Percentiles rank a stretch among this genome's conserved stretches.
These are phyloP conservation scores for Trichophyton verrucosum DNA, from an alignment of 2,329 filamentous ascomycete genomes.

Conservation along the genomic window DNA sequence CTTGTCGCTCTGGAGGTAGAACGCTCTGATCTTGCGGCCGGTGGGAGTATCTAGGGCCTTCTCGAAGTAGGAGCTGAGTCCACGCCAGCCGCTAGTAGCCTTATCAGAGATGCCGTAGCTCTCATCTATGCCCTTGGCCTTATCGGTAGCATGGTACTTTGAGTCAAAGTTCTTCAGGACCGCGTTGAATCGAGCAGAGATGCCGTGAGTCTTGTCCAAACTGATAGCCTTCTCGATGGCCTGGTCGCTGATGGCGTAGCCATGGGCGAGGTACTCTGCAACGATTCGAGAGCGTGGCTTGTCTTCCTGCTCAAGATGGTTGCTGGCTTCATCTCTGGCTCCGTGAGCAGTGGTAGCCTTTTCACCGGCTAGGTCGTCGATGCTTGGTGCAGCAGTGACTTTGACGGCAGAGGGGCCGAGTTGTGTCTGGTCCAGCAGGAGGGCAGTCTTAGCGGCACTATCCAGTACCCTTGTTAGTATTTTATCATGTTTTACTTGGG, in stretches of 20 bases:
- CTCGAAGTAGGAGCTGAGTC: slow-evolving; percentile 82
- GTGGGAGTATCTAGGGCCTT: slow-evolving; percentile 79
- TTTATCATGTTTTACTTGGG: not conserved
- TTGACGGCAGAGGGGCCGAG: slow-evolving; percentile 65
- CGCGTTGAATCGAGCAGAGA: slow-evolving; percentile 65
- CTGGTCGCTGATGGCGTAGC: slow-evolving; percentile 68
- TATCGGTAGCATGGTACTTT: slow-evolving; percentile 80
- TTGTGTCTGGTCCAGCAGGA: slow-evolving; percentile 93
- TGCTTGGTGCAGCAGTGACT: slow-evolving; percentile 59
- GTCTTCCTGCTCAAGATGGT: slow-evolving; percentile 84
- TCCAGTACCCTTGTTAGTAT: slow-evolving; percentile 5
- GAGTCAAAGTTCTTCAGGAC: slow-evolving; percentile 66
- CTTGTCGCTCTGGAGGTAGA: slow-evolving; percentile 74
- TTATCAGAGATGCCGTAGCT: slow-evolving; percentile 70
- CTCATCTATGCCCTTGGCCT: slow-evolving; percentile 69
- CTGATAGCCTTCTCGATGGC: slow-evolving; percentile 74
- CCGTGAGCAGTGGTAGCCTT: slow-evolving; percentile 45
- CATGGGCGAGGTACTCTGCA: slow-evolving; percentile 92
- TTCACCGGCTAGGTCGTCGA: slow-evolving; percentile 50
- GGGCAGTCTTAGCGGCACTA: slow-evolving; percentile 80
- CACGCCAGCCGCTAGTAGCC: slow-evolving; percentile 53
- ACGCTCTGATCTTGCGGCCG: slow-evolving; percentile 73
- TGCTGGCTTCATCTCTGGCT: slow-evolving; percentile 41
- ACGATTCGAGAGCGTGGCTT: slow-evolving; percentile 90
- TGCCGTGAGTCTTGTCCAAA: slow-evolving; percentile 79